Evolutionary conservation across 306 rosid species (phyloP), one percentile per base, ranked within the genome.

Genomic region (Ammopiptanthus mongolicus): DNA sequence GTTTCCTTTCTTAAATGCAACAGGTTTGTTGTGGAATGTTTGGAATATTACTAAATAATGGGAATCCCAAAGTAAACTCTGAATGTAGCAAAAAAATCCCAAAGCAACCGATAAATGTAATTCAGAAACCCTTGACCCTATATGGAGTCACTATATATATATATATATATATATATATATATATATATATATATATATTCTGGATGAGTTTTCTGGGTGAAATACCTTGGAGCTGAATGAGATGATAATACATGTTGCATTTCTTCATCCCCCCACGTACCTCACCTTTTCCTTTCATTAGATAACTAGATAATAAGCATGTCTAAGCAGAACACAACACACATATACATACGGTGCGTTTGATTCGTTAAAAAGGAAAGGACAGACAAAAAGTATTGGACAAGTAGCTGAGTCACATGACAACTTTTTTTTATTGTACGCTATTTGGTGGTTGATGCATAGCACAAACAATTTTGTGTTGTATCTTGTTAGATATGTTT

Each of bases 171-270:
- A 25, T 25, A 25, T 47, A 34, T 25, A 25, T 25, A 25, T 25
- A 25, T 25, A 25, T 25, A 25, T 25, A 25, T 25, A 25, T 47
- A 34, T 25, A n/a, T 75, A 17, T 65, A 74, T 58, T 9, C 21
- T 52, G 56, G 42, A 42, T 69, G 78, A 44, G 61, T 76, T 31
- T 58, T 65, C 75, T 70, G 70, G 37, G 66, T 14, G 41, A 62
- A 33, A 69, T 51, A 65, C 36, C 69, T 13, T 17, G 66, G 74
- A 28, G 68, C 44, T 55, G n/a, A 25, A 15, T 66, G 6, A 34
- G 2, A 34, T 34, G 15, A 58, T 42, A 23, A 21, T 3, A 65
- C 19, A 76, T 39, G 65, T 15, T 44, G 21, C 47, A n/a, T 2
- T 41, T 42, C 57, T 55, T 76, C 22, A 9, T 41, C 65, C 65